Evolutionary conservation across 768 basidiomycete species (phyloP), one percentile per base, ranked within the genome.

Genomic region (Kwoniella dendrophila): DNA sequence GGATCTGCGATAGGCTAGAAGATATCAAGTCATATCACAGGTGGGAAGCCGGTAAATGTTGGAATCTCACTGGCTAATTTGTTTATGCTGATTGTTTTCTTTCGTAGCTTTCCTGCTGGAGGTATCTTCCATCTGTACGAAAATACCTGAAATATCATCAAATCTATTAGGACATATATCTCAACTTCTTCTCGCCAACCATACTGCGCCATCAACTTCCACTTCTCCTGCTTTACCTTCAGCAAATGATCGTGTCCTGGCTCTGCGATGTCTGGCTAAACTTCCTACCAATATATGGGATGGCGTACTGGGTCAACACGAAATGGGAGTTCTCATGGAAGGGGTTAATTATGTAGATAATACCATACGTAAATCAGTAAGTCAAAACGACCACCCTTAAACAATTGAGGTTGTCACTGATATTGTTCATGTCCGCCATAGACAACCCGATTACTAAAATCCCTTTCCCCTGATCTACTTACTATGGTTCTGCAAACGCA

Each of bases 271-370:
- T 56, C 48, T 76, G 3, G 29, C 26, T 4, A 18, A n/a, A 16
- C 56, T 76, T 2, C 68, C 68, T 4, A 30, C 24, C 18, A 34
- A 44, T 2, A 2, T 27, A 4, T 71, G 70, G 72, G 72, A 69
- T 34, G 65, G 58, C 2, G 45, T 29, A 27, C 34, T 76, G 16
- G 72, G 60, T 2, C 68, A 71, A 33, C 34, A 3, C 4, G 70
- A 73, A 45, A 76, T 76, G 74, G 48, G 61, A 1, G 49, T 61
- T 10, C 58, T 76, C 27, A 72, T 76, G 72, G 54, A 66, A 30
- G 74, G 74, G 3, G 49, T 73, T 22, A 61, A 73, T 38, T 65
- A 64, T 54, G 33, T 38, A 11, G 74, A 76, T 57, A 56, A 63
- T 44, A 68, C 55, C 24, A 58, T 73, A 18, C 63, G 74, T 12